A percentile compares a stretch with the other conserved stretches of the same genome.
phyloP scores from a whole-genome alignment of 257 asterid genomes.

The Thymus mandschuricus region DNA sequence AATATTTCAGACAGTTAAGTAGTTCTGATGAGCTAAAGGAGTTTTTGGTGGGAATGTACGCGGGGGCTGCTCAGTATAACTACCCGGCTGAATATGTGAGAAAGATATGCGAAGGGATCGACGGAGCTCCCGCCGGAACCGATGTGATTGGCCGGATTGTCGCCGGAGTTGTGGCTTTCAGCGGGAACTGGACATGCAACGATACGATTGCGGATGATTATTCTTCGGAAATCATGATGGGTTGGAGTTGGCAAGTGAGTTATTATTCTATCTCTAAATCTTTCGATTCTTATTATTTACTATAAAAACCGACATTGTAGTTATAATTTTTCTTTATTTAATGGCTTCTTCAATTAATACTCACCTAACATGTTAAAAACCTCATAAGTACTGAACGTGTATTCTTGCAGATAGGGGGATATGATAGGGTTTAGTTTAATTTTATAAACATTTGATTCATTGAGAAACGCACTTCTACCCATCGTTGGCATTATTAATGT shows the following conservation, averaged over 20 bases:
- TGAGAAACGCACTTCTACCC: no score
- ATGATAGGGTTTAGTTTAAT: no score
- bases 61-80: constrained; percentile 59
- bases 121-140: constrained; percentile 44
- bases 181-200: constrained; percentile 36
- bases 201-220: not conserved
- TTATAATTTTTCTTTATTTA: no score
- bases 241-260: constrained; percentile 81
- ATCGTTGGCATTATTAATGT: no score
- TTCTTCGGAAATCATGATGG: constrained; percentile 40
- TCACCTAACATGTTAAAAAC: no score
- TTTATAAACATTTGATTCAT: no score
- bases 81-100: constrained; percentile 45
- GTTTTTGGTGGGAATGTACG: constrained; percentile 42
- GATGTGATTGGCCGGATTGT: constrained; percentile 48
- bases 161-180: constrained; percentile 50
- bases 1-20: constrained; percentile 39
- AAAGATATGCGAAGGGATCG: constrained; percentile 54
- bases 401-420: no score
- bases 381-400: no score
- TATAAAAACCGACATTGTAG: no score
- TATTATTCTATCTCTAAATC: no score
- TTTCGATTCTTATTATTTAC: no score
- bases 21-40: constrained; percentile 29
- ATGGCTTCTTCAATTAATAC: no score